Evolutionary conservation across 208 protist genomes (phyloP).

Genomic region (Entamoeba dispar): DNA sequence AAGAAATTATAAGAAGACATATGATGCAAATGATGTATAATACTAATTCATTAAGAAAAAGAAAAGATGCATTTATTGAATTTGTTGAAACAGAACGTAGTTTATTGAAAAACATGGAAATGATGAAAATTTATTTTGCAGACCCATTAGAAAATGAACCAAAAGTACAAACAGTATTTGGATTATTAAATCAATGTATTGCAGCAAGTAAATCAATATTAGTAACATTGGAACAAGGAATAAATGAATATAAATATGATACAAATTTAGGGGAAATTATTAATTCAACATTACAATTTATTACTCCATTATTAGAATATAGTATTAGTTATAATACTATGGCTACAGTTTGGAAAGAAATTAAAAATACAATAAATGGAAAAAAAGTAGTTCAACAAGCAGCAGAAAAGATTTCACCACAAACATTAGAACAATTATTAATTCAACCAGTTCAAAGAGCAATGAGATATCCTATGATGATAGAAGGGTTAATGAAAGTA

Average conservation of each 20-base stretch:
- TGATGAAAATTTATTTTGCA: not conserved
- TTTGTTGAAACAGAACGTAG: not conserved
- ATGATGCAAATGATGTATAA: not conserved
- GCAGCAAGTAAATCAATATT: not conserved
- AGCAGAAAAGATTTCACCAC: not conserved
- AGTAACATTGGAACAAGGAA: not conserved
- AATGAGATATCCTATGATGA: not conserved
- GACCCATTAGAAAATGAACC: not conserved
- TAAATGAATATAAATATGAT: not conserved
- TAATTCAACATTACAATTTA: not conserved
- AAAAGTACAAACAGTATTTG: not conserved
- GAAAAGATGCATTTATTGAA: not conserved
- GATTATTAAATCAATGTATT: not conserved
- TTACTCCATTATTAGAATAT: not conserved
- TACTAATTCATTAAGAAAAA: not conserved
- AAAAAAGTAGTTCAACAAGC: not conserved
- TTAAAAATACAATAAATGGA: not conserved
- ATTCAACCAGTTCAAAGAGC: not conserved
- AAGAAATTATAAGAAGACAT: not conserved
- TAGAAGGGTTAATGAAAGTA: not conserved
- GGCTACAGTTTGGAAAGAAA: not conserved
- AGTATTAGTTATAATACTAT: not conserved
- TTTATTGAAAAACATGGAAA: not conserved
- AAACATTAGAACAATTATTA: not conserved
- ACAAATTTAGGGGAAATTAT: not conserved